Evolutionary conservation across 257 asterid genomes (phyloP).

Genomic region (Schizonepeta tenuifolia): DNA sequence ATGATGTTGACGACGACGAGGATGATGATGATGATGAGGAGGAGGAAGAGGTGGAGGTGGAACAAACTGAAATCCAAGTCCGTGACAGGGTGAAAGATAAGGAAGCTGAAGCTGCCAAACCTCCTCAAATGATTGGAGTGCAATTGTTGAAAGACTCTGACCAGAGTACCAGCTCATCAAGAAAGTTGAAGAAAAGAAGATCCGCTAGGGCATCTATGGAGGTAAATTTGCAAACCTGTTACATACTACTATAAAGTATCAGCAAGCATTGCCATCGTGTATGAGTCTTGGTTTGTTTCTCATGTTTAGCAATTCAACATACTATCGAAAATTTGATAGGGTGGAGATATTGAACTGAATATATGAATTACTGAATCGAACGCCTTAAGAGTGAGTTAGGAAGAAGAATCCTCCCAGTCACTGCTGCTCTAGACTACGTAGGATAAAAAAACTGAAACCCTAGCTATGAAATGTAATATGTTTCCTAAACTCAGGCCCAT

Average conservation of each 20-base stretch:
- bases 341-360: too few relatives aligned
- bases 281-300: conserved; percentile 19
- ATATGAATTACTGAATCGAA: too few relatives aligned
- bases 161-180: conserved; percentile 65
- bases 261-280: neutral
- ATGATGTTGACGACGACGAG: conserved; percentile 51
- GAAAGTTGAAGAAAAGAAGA: conserved; percentile 74
- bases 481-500: too few relatives aligned
- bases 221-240: conserved; percentile 41
- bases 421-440: too few relatives aligned
- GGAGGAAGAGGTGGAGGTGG: conserved; percentile 85
- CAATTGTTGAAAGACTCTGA: conserved; percentile 88
- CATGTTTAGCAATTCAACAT: neutral
- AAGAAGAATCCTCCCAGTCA: too few relatives aligned
- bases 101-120: conserved; percentile 75
- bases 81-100: conserved; percentile 77
- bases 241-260: neutral
- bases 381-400: too few relatives aligned
- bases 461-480: too few relatives aligned
- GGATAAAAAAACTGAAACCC: too few relatives aligned
- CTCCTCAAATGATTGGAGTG: conserved; percentile 97
- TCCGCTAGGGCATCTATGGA: conserved; percentile 65
- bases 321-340: neutral
- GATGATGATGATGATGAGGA: conserved; percentile 58
- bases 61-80: conserved; percentile 71